Evolutionary conservation across 352 stramenopile genomes (phyloP), one percentile per base, ranked within the genome.

Genomic region (Pythium coloratum): DNA sequence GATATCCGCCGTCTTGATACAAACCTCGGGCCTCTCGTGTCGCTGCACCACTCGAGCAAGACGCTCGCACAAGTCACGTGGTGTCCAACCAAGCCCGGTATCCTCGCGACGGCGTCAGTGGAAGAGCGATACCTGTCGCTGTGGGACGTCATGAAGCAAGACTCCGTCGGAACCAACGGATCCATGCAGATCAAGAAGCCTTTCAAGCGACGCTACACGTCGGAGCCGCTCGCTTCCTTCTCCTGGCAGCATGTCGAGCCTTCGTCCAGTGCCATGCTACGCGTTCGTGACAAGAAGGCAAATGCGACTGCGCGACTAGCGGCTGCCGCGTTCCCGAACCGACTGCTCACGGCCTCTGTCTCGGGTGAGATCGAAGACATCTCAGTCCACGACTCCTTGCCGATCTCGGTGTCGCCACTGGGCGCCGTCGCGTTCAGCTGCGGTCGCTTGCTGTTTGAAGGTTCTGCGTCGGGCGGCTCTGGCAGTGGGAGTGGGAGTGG

Each of bases 331-430:
- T 94, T 94, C 50, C 84, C 88, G n/a, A 92, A 96, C 59, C 80
- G 86, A 26, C 59, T 96, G 28, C 66, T 96, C 6, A 91, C 78
- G 0, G 85, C 86, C 0, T 93, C 84, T 8, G 30, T 91, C 14
- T 81, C 75, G 16, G 88, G 86, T 4, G 88, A 91, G 26, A 75
- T 95, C n/a, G 88, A 92, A 63, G 86, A 95, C 59, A 88, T 96
- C 44, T 94, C 89, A 10, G 78, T 95, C 24, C 89, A 96, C 61
- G 86, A 96, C 70, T 89, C 84, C 33, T 89, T 96, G 81, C 89
- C 89, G 0, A 72, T 96, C 8, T 83, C 88, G 0, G 62, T 96
- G 24, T 95, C 89, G 32, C 81, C 89, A 26, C 76, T 80, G 24
- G 84, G 82, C n/a, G 70, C 71, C 0, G 50, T 96, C 8, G 77